Percentiles rank a stretch among this genome's conserved stretches.
Conservation (phyloP, 108 stramenopile species). For the Pseudonitzschia pungens region DNA sequence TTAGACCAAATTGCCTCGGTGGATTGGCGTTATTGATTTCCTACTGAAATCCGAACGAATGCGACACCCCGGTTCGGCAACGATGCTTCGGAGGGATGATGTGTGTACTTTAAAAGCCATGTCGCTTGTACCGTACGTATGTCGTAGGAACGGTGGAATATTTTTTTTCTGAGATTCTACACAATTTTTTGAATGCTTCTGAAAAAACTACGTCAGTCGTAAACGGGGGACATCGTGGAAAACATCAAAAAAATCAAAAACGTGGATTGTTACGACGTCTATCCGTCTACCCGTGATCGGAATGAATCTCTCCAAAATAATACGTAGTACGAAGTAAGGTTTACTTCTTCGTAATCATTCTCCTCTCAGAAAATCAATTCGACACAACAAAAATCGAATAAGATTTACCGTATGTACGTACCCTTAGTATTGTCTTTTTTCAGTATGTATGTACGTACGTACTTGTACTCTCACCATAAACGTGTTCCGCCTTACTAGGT, state of each 20-base stretch:
- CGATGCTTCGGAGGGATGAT: neutral
- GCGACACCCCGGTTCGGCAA: neutral
- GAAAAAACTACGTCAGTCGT: neutral
- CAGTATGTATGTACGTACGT: too few relatives aligned
- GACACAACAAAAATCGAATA: too few relatives aligned
- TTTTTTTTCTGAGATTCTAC: neutral
- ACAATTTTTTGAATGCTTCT: neutral
- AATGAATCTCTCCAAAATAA: too few relatives aligned
- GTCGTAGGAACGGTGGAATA: too few relatives aligned
- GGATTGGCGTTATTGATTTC: neutral
- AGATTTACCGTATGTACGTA: too few relatives aligned
- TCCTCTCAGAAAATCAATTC: too few relatives aligned
- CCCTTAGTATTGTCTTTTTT: too few relatives aligned
- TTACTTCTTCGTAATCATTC: too few relatives aligned
- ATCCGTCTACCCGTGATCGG: neutral
- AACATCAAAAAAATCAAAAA: neutral
- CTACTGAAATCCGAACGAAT: neutral
- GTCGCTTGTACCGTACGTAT: neutral
- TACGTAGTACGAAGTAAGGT: too few relatives aligned
- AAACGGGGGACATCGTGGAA: neutral
- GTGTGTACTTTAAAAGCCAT: neutral
- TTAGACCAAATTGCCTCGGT: neutral
- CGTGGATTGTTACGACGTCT: neutral
- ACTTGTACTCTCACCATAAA: too few relatives aligned
- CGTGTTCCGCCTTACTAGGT: too few relatives aligned